Base-by-base conservation (phyloP, 2,329 filamentous ascomycete genomes). In the Zalaria sp. region DNA sequence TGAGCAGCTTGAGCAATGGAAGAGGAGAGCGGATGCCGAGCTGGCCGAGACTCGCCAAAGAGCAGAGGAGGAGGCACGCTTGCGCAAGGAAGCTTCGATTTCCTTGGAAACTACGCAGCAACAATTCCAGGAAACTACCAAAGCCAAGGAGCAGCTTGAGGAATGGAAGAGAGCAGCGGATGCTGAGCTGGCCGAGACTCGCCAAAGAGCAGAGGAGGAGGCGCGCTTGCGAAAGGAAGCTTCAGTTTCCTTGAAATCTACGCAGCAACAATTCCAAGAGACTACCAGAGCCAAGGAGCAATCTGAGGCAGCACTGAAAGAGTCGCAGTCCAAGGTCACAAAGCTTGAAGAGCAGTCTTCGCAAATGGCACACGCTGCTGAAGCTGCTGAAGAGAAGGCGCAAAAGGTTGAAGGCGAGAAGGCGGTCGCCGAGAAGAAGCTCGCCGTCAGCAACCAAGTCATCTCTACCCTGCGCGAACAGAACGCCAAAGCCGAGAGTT, bases 401-500 rank as follows among this genome's bases (percentile, higher is more conserved):
- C 25, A 44, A 35, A 35, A 11, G 8, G n/a, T 44, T 5, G 39
- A 38, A 32, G 11, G 41, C 11, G n/a, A 40, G 4, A 35, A 39
- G 29, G 29, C 35, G 8, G 25, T 32, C 2, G 25, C 41, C 25
- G 34, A 38, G 18, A 18, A 25, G 5, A 38, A 38, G 18, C 10
- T 44, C 11, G 31, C 37, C 6, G 27, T 11, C 7, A 41, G 38
- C 25, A 25, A 31, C 5, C 5, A 40, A 26, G 43, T 41, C n/a
- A 25, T 39, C 28, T 25, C 32, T 5, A 18, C 25, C 8, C 39
- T 44, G 9, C 35, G 38, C 28, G 27, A 41, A 28, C 31, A 43
- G 18, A 46, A 45, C 37, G 27, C 36, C 5, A 27, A 41, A 7
- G 37, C 41, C n/a, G 39, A 36, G n/a, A 34, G 44, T 27, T 35